A percentile compares a stretch with the other conserved stretches of the same genome.
These are phyloP conservation scores for Cercis canadensis DNA, from an alignment of 306 rosid species.

Conservation along the genomic window DNA sequence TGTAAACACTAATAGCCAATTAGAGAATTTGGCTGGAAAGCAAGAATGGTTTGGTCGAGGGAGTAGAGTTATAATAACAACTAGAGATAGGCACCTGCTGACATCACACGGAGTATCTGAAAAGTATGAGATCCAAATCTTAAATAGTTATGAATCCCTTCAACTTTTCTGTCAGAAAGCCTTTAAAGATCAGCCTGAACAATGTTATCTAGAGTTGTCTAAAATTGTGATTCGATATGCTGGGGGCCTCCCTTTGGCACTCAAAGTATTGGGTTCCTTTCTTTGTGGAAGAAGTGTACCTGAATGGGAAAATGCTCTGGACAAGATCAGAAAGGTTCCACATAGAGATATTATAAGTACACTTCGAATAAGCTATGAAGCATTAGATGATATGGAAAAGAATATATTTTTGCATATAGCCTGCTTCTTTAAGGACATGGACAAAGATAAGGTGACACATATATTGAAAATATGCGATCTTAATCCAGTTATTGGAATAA, in stretches of 20 bases:
- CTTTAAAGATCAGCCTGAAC: neutral
- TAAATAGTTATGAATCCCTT: neutral
- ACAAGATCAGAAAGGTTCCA: neutral
- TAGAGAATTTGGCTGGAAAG: neutral
- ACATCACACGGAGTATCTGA: neutral
- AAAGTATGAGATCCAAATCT: neutral
- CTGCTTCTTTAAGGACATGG: constrained; percentile 30
- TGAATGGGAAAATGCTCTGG: neutral
- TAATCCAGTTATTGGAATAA: constrained; percentile 7
- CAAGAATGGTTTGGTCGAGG: neutral
- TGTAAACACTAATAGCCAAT: neutral
- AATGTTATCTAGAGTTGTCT: neutral
- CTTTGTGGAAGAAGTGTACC: too few species aligned
- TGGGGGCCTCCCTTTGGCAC: too few species aligned
- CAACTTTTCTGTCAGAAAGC: neutral
- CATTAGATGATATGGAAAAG: neutral
- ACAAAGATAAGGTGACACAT: constrained; percentile 1
- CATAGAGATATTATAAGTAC: neutral
- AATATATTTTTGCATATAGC: constrained; percentile 26
- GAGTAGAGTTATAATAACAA: constrained; percentile 18
- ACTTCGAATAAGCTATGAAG: constrained; percentile 8
- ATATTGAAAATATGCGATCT: constrained; percentile 17
- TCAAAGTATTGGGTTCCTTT: too few species aligned
- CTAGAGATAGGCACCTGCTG: neutral
- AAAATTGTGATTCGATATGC: too few species aligned